phyloP scores from a whole-genome alignment of 2,329 filamentous ascomycete species.

The Nothomitra cinnamomea region DNA sequence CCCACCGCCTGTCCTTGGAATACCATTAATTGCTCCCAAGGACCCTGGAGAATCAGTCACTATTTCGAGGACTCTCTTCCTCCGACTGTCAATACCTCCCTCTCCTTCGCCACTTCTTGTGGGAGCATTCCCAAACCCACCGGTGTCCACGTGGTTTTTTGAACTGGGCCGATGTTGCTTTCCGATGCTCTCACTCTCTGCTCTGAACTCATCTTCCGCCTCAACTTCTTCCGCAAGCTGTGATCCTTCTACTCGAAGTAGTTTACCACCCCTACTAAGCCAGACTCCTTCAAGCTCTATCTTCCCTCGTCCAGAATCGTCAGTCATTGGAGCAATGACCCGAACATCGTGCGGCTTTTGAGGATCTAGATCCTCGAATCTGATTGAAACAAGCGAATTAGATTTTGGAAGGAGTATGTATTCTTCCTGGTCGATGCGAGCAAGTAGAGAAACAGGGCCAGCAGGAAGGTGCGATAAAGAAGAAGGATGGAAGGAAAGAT shows the following conservation, averaged over 20 bases:
- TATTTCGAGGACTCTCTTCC: conserved; percentile 16
- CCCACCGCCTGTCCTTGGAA: neutral
- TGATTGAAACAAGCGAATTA: conserved; percentile 12
- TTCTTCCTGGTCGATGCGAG: conserved; percentile 14
- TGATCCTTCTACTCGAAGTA: conserved; percentile 10
- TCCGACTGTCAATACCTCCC: neutral
- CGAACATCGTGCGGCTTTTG: conserved; percentile 12
- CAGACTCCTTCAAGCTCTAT: conserved; percentile 17
- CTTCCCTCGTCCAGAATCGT: conserved; percentile 11
- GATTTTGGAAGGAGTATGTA: conserved; percentile 13
- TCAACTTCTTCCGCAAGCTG: conserved; percentile 8
- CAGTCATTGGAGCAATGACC: conserved; percentile 13
- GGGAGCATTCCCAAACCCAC: neutral
- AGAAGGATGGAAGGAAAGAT: conserved; percentile 12
- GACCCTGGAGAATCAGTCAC: conserved; percentile 18
- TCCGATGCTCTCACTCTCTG: conserved; percentile 11
- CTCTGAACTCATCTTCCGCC: conserved; percentile 10
- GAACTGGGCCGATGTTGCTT: conserved; percentile 9
- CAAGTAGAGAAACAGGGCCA: conserved; percentile 13
- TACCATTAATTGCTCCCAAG: conserved; percentile 4
- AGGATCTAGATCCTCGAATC: conserved; percentile 10
- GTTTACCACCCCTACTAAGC: conserved; percentile 14
- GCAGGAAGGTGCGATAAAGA: conserved; percentile 9
- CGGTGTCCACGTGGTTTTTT: neutral
- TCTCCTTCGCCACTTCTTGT: neutral